Conservation (phyloP, 208 protist species). For the Crithidia bombi region DNA sequence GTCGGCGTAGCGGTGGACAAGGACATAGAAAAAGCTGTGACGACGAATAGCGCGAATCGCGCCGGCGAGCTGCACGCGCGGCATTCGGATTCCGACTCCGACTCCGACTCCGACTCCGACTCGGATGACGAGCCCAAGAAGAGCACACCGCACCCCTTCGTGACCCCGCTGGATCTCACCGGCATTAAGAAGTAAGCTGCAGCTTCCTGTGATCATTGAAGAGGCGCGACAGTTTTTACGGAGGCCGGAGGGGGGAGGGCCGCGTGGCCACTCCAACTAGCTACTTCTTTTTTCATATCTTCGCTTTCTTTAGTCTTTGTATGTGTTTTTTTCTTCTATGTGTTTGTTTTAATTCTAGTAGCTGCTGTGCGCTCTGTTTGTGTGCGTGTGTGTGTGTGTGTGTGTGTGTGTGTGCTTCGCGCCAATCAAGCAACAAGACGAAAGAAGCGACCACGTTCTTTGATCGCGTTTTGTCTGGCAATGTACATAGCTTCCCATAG, state of each 20-base stretch:
- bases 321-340: neutral
- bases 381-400: neutral
- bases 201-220: constrained; percentile 1
- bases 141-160: constrained; percentile 23
- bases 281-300: neutral
- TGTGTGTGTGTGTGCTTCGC: neutral
- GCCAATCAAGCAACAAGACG: neutral
- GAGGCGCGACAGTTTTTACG: neutral
- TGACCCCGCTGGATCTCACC: constrained; percentile 42
- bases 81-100: constrained; percentile 7
- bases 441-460: neutral
- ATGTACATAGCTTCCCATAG: constrained; percentile 19
- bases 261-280: no score
- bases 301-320: neutral
- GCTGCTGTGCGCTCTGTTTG: constrained; percentile 1
- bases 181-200: constrained; percentile 40
- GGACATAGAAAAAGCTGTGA: neutral
- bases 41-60: neutral
- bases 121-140: constrained; percentile 3
- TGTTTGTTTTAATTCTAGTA: neutral
- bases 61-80: no score
- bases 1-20: neutral
- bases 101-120: constrained; percentile 10
- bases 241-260: no score
- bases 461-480: neutral